Evolutionary conservation across 306 rosid genomes (phyloP).

Genomic region (Phaseolus lunatus): DNA sequence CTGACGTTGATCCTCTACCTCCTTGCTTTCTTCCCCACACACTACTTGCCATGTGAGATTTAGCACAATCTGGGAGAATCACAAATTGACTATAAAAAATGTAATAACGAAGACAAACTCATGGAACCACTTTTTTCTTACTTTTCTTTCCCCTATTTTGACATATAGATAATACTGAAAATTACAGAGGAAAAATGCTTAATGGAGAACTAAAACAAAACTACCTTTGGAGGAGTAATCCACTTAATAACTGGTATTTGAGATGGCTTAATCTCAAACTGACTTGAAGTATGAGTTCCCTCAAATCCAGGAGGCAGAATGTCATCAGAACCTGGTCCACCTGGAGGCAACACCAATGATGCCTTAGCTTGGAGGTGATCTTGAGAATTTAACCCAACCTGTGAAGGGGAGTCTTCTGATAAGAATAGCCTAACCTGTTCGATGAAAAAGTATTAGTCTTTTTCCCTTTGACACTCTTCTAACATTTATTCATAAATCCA

Average conservation of each 20-base stretch:
- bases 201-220: constrained; percentile 16
- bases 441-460: constrained; percentile 36
- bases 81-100: constrained; percentile 26
- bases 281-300: constrained; percentile 66
- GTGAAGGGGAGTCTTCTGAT: constrained; percentile 84
- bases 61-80: constrained; percentile 61
- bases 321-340: constrained; percentile 73
- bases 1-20: constrained; percentile 65
- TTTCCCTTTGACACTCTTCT: constrained; percentile 15
- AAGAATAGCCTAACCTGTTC: constrained; percentile 77
- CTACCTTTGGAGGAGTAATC: constrained; percentile 79
- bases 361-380: constrained; percentile 92
- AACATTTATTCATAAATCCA: constrained; percentile 13
- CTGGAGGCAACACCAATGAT: constrained; percentile 64
- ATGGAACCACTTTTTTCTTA: constrained; percentile 5
- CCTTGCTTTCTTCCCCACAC: constrained; percentile 90
- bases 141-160: background rate
- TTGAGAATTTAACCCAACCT: constrained; percentile 80
- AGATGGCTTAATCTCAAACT: constrained; percentile 64
- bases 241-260: constrained; percentile 77
- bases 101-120: constrained; percentile 28
- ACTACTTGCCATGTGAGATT: constrained; percentile 79
- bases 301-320: constrained; percentile 92
- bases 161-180: constrained; percentile 10
- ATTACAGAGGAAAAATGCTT: background rate